Base-by-base conservation (phyloP, 805 yeast genomes). In the Vanderwaltozyma tropicalis region DNA sequence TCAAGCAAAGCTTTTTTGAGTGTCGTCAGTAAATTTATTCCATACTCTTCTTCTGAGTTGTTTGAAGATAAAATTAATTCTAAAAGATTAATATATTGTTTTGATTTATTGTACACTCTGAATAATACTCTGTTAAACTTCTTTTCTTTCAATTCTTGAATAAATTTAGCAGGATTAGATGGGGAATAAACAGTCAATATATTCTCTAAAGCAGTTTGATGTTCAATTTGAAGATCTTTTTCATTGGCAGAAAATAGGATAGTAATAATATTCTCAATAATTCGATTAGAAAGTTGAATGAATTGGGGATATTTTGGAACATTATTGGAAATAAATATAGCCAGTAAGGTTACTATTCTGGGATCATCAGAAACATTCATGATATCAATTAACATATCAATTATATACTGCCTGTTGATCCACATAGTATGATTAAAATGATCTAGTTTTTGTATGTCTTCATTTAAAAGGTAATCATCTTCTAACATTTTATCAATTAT, bases 251-350 rank as follows among this genome's bases (percentile, higher is more conserved):
- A 48, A 35, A 55, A 62, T 15, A 87, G 59, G 3, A 56, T 59
- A 4, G 66, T 59, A 19, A 81, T 61, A 0, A 80, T 61, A 3
- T 57, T 53, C 5, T 70, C 69, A 30, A 82, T 53, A 2, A 66
- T 60, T 1, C 74, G 64, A 39, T 79, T 92, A 1, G 87, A 72
- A 1, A 92, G 56, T 31, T 85, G 67, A 10, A 89, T 68, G 44
- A 84, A 88, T 57, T 89, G 98, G 11, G 74, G 67, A 55, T 82
- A 89, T 53, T 89, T 92, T 2, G 96, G 80, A 43, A 79, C 76
- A 52, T 83, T 88, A 41, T 89, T 61, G 0, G 89, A 83, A 25
- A 89, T 58, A 51, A 89, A 92, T 3, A 85, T 72, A 2, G 84
- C 69, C 35, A 84, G 55, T 29, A 58, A 44, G 27, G 62, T 65